phyloP scores from a whole-genome alignment of 441 rosid species.

The Euphorbia corollata region DNA sequence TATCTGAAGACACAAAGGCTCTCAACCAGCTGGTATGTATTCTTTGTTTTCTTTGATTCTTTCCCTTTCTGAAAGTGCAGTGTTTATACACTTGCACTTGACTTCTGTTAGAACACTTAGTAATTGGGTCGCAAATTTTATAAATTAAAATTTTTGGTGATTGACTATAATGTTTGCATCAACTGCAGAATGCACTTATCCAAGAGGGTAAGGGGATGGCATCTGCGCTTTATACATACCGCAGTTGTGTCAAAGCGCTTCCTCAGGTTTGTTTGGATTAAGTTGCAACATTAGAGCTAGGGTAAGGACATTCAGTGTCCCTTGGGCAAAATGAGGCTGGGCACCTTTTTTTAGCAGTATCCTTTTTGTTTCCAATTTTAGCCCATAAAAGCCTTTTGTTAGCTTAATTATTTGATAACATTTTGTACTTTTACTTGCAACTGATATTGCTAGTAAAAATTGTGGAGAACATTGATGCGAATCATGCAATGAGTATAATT shows the following conservation, averaged over 20 bases:
- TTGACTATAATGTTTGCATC: slow-evolving; percentile 17
- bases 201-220: slow-evolving; percentile 98
- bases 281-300: slow-evolving; percentile 12
- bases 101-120: slow-evolving; percentile 7
- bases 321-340: background rate
- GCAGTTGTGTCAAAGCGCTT: slow-evolving; percentile 98
- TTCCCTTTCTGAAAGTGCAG: background rate
- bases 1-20: slow-evolving; percentile 98
- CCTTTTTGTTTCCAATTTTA: background rate
- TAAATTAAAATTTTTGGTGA: background rate
- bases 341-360: background rate
- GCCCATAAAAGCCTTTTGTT: background rate
- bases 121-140: background rate
- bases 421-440: background rate
- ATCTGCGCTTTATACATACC: slow-evolving; percentile 90
- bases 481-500: background rate
- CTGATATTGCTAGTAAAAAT: background rate
- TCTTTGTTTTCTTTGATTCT: slow-evolving; percentile 14
- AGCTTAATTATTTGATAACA: background rate
- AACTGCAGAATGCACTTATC: slow-evolving; percentile 70
- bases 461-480: background rate
- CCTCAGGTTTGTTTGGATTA: slow-evolving; percentile 68
- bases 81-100: background rate
- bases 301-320: background rate
- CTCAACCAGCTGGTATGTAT: slow-evolving; percentile 82